Evolutionary conservation across 805 yeast species (phyloP).

Genomic region (Ogataea populi-albae): DNA sequence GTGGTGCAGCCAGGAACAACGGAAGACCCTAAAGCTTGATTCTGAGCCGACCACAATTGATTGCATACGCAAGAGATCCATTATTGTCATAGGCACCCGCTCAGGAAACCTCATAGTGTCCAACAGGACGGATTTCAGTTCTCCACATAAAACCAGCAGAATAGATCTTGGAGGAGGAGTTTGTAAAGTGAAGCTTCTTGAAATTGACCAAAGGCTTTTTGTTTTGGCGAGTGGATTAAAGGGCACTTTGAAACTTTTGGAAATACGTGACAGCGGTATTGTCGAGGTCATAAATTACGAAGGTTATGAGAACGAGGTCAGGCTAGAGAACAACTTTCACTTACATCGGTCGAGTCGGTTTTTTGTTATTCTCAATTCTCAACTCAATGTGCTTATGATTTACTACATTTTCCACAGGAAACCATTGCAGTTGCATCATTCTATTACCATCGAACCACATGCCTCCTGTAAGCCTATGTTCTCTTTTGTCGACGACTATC

Average conservation of each 20-base stretch:
- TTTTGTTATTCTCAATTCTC: slow-evolving; percentile 14
- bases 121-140: not conserved
- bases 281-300: slow-evolving; percentile 8
- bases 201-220: slow-evolving; percentile 1
- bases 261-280: slow-evolving; percentile 1
- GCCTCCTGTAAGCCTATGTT: slow-evolving; percentile 9
- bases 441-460: slow-evolving; percentile 1
- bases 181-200: slow-evolving; percentile 11
- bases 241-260: slow-evolving; percentile 8
- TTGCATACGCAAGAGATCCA: not conserved
- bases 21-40: too few species aligned
- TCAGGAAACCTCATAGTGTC: not conserved
- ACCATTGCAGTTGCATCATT: slow-evolving; percentile 6
- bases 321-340: slow-evolving; percentile 11
- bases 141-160: not conserved
- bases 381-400: slow-evolving; percentile 6
- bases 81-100: slow-evolving; percentile 1
- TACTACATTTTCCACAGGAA: slow-evolving; percentile 13
- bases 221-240: slow-evolving; percentile 18
- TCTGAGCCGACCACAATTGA: slow-evolving; percentile 2
- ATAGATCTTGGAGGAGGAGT: slow-evolving; percentile 10
- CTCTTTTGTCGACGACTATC: slow-evolving; percentile 8
- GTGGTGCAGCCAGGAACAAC: too few species aligned
- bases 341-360: slow-evolving; percentile 10
- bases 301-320: slow-evolving; percentile 9